Evolutionary conservation across 179 eudicot genomes (phyloP).

Genomic region (Drosera spatulata): DNA sequence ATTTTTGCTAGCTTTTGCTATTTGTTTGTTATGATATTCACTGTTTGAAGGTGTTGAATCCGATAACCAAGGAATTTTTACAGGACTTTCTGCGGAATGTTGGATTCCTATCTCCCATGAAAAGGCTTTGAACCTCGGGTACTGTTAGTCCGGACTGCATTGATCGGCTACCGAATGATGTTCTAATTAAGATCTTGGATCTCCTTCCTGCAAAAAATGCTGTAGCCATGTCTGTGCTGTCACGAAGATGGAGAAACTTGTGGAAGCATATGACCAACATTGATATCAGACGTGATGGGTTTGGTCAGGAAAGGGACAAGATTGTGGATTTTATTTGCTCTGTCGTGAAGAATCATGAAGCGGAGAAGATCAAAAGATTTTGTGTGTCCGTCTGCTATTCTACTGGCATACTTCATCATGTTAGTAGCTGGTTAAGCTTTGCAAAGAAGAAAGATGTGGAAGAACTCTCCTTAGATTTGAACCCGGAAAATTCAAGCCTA

Average conservation of each 20-base stretch:
- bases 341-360: conserved; percentile 1
- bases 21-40: no score
- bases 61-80: background rate
- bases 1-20: no score
- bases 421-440: conserved; percentile 6
- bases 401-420: background rate
- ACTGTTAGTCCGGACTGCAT: conserved; percentile 2
- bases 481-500: conserved; percentile 5
- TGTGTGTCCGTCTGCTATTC: conserved; percentile 8
- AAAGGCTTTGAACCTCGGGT: background rate
- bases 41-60: background rate
- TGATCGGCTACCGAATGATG: conserved; percentile 8
- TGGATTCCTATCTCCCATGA: background rate
- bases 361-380: background rate
- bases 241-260: conserved; percentile 13
- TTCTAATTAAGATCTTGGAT: conserved; percentile 11
- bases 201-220: conserved; percentile 16
- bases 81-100: background rate
- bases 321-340: conserved; percentile 1
- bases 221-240: conserved; percentile 5
- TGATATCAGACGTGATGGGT: conserved; percentile 7
- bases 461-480: conserved; percentile 16
- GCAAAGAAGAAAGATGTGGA: conserved; percentile 8
- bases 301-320: background rate
- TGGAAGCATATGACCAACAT: conserved; percentile 12